phyloP scores from a whole-genome alignment of 306 rosid species.

The Gastrolobium bilobum region DNA sequence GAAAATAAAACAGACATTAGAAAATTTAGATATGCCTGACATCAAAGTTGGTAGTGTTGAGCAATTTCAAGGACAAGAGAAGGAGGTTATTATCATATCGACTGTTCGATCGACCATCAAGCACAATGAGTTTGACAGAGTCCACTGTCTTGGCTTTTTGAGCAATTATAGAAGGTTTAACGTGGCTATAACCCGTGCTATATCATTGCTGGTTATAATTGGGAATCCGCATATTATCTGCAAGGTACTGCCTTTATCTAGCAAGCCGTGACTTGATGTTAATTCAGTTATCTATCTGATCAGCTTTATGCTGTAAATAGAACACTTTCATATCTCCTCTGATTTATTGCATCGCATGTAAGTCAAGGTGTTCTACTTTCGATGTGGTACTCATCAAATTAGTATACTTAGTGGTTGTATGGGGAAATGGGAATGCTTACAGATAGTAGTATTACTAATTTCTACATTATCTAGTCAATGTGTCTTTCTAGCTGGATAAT shows the following conservation, averaged over 20 bases:
- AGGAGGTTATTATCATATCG: conserved; percentile 82
- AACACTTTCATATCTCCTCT: conserved; percentile 12
- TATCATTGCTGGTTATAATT: conserved; percentile 78
- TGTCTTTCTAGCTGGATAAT: conserved; percentile 32
- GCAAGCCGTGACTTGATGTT: conserved; percentile 6
- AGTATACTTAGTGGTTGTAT: conserved; percentile 13
- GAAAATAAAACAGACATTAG: conserved; percentile 78
- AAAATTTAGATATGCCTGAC: conserved; percentile 63
- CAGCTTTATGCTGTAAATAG: conserved; percentile 27
- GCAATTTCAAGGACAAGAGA: conserved; percentile 96
- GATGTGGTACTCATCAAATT: not conserved
- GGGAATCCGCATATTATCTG: conserved; percentile 93
- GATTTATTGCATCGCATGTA: conserved; percentile 23
- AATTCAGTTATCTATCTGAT: conserved; percentile 11
- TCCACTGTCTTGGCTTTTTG: conserved; percentile 86
- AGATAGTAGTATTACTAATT: not conserved
- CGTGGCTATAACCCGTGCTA: conserved; percentile 94
- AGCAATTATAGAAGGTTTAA: conserved; percentile 93
- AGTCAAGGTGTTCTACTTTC: conserved; percentile 12
- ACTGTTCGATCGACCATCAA: conserved; percentile 96
- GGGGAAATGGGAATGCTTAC: conserved; percentile 23
- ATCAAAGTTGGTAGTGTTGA: conserved; percentile 95
- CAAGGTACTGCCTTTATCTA: conserved; percentile 65
- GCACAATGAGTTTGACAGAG: conserved; percentile 87
- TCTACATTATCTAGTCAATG: conserved; percentile 18